These are phyloP conservation scores for Dendrocalamus sinicus DNA, from an alignment of 176 grass and related monocot species.

Conservation along the genomic window DNA sequence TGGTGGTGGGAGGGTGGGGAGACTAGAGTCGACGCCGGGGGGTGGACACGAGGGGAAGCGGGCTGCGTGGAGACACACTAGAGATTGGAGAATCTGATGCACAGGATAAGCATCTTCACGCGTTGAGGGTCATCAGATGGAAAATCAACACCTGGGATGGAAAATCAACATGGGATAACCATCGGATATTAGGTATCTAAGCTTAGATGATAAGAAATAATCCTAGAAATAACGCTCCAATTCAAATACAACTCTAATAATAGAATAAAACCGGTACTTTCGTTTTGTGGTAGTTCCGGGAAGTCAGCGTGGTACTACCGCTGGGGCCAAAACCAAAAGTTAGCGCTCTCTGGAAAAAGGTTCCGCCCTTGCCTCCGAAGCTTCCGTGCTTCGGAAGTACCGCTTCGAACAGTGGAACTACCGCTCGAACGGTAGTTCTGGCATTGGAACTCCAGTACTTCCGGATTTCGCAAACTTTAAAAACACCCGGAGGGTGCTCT, in stretches of 20 bases:
- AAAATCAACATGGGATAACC: neutral
- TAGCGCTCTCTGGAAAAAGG: too few relatives aligned
- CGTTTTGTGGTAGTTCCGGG: too few relatives aligned
- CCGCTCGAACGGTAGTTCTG: too few relatives aligned
- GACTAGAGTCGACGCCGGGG: neutral
- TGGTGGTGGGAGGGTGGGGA: conserved; percentile 15
- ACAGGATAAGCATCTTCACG: neutral
- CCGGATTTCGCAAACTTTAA: too few relatives aligned
- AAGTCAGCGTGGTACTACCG: too few relatives aligned
- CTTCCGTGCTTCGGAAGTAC: too few relatives aligned
- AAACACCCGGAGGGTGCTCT: too few relatives aligned
- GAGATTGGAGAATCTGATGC: neutral
- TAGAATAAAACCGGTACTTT: neutral
- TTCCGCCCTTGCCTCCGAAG: too few relatives aligned
- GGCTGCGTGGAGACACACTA: neutral
- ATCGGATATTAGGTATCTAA: too few relatives aligned
- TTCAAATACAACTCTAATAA: neutral
- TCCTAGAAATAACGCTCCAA: neutral
- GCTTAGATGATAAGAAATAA: neutral
- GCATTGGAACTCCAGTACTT: too few relatives aligned
- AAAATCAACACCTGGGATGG: neutral
- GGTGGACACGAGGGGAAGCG: neutral
- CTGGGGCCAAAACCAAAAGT: too few relatives aligned
- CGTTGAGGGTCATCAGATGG: neutral
- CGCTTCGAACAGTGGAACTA: too few relatives aligned